A percentile compares a stretch with the other conserved stretches of the same genome.
These are phyloP conservation scores for Tremella mesenterica DNA, from an alignment of 768 basidiomycete species.

Conservation along the genomic window DNA sequence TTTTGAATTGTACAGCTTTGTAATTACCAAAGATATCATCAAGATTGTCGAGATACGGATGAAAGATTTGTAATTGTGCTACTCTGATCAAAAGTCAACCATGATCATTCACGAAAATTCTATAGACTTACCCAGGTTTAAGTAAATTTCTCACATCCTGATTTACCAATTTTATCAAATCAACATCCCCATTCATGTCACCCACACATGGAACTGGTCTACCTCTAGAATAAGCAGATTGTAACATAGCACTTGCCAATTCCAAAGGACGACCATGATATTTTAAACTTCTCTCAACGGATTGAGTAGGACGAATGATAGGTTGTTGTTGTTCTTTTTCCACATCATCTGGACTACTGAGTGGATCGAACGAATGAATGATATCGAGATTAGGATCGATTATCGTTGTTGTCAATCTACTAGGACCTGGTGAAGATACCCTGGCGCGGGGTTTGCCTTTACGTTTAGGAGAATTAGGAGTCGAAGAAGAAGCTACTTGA, in stretches of 20 bases:
- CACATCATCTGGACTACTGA: not conserved
- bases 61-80: constrained; percentile 19
- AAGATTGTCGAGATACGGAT: constrained; percentile 35
- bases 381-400: constrained; percentile 4
- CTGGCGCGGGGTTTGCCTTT: not conserved
- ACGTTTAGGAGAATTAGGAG: not conserved
- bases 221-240: constrained; percentile 24
- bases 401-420: not conserved
- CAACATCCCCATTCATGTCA: constrained; percentile 22
- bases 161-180: constrained; percentile 16
- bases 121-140: constrained; percentile 24
- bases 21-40: no score
- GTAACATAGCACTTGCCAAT: constrained; percentile 30
- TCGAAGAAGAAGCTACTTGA: not conserved
- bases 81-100: constrained; percentile 12
- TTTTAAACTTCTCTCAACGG: constrained; percentile 14
- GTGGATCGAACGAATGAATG: constrained; percentile 10
- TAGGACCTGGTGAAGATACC: not conserved
- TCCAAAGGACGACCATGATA: constrained; percentile 29
- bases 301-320: not conserved
- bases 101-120: not conserved
- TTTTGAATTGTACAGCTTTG: no score
- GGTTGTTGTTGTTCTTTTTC: not conserved
- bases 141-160: constrained; percentile 10
- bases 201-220: not conserved